Percentiles rank a stretch among this genome's conserved stretches.
Conservation (phyloP, 305 asterid genomes). For the Fraxinus nigra region DNA sequence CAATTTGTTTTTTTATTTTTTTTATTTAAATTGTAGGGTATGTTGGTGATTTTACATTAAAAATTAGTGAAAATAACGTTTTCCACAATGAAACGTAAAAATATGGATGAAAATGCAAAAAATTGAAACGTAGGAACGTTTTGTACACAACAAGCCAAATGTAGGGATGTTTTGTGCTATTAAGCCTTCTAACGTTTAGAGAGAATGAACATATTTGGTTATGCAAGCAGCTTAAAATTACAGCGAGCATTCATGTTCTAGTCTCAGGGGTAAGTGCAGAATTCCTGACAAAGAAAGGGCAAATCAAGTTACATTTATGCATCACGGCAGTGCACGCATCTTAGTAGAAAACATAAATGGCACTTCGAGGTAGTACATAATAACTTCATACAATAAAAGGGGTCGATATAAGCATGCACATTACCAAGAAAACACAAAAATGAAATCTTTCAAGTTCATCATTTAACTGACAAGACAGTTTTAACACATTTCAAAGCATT, state of each 20-base stretch:
- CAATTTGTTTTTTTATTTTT: too few relatives aligned
- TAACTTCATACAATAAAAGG: neutral
- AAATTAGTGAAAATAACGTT: too few relatives aligned
- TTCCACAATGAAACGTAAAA: too few relatives aligned
- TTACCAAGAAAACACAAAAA: neutral
- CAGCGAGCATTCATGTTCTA: neutral
- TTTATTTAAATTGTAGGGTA: too few relatives aligned
- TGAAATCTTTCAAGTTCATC: neutral
- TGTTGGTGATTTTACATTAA: too few relatives aligned
- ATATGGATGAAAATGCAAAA: too few relatives aligned
- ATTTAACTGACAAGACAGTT: neutral
- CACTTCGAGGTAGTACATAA: neutral
- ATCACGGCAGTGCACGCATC: neutral
- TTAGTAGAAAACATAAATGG: neutral
- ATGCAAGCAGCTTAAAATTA: neutral
- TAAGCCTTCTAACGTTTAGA: neutral
- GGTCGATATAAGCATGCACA: neutral
- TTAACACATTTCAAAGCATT: neutral
- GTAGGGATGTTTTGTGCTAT: too few relatives aligned
- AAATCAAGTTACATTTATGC: neutral
- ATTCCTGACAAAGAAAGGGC: neutral
- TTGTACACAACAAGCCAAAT: too few relatives aligned
- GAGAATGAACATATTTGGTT: neutral
- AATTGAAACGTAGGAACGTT: too few relatives aligned
- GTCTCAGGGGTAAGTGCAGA: neutral